Evolutionary conservation across 805 yeast species (phyloP), one percentile per base, ranked within the genome.

Genomic region (Yarrowia keelungensis): DNA sequence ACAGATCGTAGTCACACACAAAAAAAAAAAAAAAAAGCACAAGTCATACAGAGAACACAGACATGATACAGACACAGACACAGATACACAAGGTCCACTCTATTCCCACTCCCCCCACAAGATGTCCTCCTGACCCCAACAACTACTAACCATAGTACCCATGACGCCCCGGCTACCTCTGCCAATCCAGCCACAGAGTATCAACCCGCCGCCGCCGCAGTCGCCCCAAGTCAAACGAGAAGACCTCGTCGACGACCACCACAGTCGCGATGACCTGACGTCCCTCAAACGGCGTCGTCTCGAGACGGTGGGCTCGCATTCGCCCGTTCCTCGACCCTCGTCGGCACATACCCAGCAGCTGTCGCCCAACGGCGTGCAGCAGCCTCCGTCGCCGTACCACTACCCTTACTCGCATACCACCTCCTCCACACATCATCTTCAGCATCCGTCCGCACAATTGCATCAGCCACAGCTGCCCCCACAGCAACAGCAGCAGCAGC

Each of bases 121-220:
- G 3, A 26, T 35, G 22, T 26, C 7, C 32, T 5, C 32, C 7
- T 26, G 32, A 26, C 7, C 32, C 32, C 32, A 26, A 26, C 32
- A 26, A 26, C 19, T 36, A 39, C 59, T 39, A 54, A 54, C 58
- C 61, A 36, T n/a, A 54, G 61, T 54, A 54, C 61, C 61, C 61
- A 54, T 54, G 61, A 54, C 61, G 61, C 61, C 61, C 61, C 61
- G 61, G 61, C 61, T 54, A 26, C 61, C 61, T 54, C 61, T 54
- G 61, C 61, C 61, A 41, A 54, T 54, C 47, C 61, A 41, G 8
- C 38, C 46, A 39, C 61, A 54, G 61, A 54, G 61, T 54, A 19
- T 41, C 61, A 41, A 41, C 61, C 46, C 47, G 61, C 61, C 61
- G 61, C 61, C 38, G 46, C 59, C 46, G 59, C 58, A 53, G 61